phyloP scores from a whole-genome alignment of 2,329 filamentous ascomycete genomes.

The Thermothelomyces thermophilus region DNA sequence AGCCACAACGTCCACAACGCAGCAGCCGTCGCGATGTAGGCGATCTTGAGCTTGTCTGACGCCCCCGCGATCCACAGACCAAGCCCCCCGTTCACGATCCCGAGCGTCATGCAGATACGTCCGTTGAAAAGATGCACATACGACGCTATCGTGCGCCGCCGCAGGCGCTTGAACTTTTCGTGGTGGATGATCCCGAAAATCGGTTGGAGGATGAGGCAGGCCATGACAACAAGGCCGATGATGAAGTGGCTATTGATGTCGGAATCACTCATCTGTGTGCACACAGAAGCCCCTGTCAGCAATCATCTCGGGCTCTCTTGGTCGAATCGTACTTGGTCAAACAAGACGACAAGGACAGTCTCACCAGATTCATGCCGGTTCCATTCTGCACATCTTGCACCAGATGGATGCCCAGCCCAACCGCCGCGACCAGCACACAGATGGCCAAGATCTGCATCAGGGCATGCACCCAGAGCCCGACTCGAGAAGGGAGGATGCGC shows the following conservation, averaged over 20 bases:
- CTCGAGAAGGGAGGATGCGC: slow-evolving; percentile 33
- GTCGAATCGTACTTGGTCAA: background rate
- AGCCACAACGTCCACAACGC: slow-evolving; percentile 22
- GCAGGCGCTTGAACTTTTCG: slow-evolving; percentile 33
- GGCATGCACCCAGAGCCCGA: slow-evolving; percentile 35
- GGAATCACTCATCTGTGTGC: slow-evolving; percentile 27
- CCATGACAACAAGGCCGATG: slow-evolving; percentile 40
- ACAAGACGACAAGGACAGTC: background rate
- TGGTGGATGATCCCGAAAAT: slow-evolving; percentile 40
- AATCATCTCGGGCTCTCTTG: too few species aligned
- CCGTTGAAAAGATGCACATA: slow-evolving; percentile 41
- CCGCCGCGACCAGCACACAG: slow-evolving; percentile 33
- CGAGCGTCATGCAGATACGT: slow-evolving; percentile 34
- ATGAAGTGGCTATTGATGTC: slow-evolving; percentile 38
- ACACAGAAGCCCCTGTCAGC: background rate
- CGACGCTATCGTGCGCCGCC: slow-evolving; percentile 36
- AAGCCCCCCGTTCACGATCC: slow-evolving; percentile 40
- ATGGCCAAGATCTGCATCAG: slow-evolving; percentile 34
- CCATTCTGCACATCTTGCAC: slow-evolving; percentile 21
- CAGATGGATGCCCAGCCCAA: slow-evolving; percentile 38
- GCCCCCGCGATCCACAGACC: slow-evolving; percentile 29
- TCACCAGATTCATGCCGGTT: background rate
- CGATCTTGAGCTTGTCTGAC: slow-evolving; percentile 12
- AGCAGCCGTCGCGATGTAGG: slow-evolving; percentile 14
- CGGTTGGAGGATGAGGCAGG: slow-evolving; percentile 36